A percentile compares a stretch with the other conserved stretches of the same genome.
phyloP scores from a whole-genome alignment of 148 eudicot species.

The Cornus suecica region DNA sequence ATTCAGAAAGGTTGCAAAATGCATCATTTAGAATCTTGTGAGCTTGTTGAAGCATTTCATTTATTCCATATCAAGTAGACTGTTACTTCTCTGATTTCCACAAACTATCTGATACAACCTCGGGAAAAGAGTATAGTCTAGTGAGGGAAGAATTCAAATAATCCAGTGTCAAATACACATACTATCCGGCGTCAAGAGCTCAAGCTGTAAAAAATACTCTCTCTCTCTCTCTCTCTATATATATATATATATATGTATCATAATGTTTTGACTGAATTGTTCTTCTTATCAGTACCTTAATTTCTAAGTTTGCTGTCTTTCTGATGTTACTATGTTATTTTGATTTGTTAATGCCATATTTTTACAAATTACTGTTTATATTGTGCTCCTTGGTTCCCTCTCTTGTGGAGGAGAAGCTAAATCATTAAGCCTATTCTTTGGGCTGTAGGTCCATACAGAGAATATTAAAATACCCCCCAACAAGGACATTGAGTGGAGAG shows the following conservation, averaged over 20 bases:
- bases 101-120: neutral
- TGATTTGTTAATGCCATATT: neutral
- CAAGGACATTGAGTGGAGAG: constrained; percentile 89
- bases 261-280: neutral
- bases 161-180: neutral
- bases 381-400: neutral
- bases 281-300: neutral
- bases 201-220: neutral
- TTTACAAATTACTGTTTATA: neutral
- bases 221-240: neutral
- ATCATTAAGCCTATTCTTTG: constrained; percentile 15
- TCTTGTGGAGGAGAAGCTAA: constrained; percentile 6
- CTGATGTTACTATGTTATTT: neutral
- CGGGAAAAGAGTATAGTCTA: neutral
- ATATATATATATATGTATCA: too few relatives aligned
- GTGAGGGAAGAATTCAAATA: neutral
- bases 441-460: constrained; percentile 76
- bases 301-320: neutral
- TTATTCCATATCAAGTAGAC: too few relatives aligned
- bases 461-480: constrained; percentile 86
- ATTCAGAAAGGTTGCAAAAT: neutral
- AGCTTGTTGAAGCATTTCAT: too few relatives aligned
- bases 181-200: too few relatives aligned
- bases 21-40: neutral
- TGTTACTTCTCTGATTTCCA: too few relatives aligned